phyloP scores from a whole-genome alignment of 139 green algal species.

The Edaphochlamys debaryana region DNA sequence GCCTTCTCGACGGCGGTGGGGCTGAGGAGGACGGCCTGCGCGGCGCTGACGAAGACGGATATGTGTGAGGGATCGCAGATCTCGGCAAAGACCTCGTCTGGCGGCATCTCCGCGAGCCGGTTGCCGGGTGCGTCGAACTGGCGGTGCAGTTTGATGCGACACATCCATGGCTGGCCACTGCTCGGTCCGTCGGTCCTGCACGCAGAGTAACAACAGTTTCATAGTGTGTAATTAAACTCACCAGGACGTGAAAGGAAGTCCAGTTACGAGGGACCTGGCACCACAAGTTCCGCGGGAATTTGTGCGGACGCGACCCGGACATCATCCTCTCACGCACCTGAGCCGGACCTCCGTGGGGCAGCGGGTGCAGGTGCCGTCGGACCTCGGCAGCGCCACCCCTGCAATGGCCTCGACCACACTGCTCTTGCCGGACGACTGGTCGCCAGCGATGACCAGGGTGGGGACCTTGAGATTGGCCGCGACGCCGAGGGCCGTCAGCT shows the following conservation, averaged over 20 bases:
- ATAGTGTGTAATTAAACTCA: neutral
- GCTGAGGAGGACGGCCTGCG: neutral
- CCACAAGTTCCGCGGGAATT: no score
- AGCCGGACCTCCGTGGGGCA: conserved; percentile 59
- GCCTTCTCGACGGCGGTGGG: neutral
- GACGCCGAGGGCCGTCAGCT: no score
- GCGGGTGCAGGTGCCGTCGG: conserved; percentile 53
- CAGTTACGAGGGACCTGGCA: no score
- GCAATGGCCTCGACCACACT: conserved; percentile 42
- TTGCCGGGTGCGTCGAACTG: no score
- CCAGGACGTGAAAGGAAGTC: neutral
- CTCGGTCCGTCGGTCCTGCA: no score
- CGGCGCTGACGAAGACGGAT: neutral
- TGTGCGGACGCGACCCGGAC: no score
- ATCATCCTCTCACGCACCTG: neutral
- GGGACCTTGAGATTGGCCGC: no score
- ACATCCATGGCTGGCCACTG: no score
- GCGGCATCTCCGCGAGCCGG: no score
- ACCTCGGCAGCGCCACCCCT: conserved; percentile 52
- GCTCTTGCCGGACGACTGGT: conserved; percentile 56
- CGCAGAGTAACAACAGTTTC: no score
- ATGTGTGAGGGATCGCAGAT: no score
- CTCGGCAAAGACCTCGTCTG: no score
- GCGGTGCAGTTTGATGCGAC: neutral
- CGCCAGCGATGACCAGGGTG: conserved; percentile 35